Base-by-base conservation (phyloP, 495 filamentous ascomycete species). In the Opeltia flavorubescens region DNA sequence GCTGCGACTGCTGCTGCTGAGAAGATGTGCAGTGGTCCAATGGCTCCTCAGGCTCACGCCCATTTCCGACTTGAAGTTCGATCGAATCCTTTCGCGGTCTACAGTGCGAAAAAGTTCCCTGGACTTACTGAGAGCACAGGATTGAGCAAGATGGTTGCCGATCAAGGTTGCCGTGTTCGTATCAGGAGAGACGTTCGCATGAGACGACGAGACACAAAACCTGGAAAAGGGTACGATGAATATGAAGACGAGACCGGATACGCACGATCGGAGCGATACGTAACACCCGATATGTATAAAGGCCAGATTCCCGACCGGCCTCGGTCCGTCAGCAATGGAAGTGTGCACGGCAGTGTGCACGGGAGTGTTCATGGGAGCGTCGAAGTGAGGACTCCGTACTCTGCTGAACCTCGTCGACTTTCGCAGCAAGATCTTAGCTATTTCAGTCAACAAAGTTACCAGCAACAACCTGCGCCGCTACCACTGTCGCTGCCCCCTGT, bases 91-190 rank as follows among this genome's bases (percentile, higher is more conserved):
- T 98, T 98, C 59, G 78, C 72, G 5, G 93, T 96, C 8, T 98
- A 80, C 68, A 95, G 88, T 55, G 91, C 91, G 21, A 98, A 98
- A 78, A 98, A 95, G 68, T 98, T 98, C 68, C 91, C 91, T 30
- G 91, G 91, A 9, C 66, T 98, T 54, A 80, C 86, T 1, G 89
- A 91, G 63, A 95, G 87, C 63, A 98, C 91, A 0, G 67, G 72
- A 4, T 69, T 96, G 29, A 95, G 89, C 56, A 81, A 88, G 36
- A 80, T 84, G 31, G 88, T 98, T 47, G 89, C 91, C 7, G 91
- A 98, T 61, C 91, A 98, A 63, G 91, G 91, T 33, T 98, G 91
- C 61, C 87, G 93, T 49, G 91, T 98, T 34, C 83, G 91, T 23
- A 98, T 98, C 56, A 77, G 91, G 50, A 84, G 91, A 51, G 91